These are phyloP conservation scores for Verbena officinalis DNA, from an alignment of 257 asterid species.

Conservation along the genomic window DNA sequence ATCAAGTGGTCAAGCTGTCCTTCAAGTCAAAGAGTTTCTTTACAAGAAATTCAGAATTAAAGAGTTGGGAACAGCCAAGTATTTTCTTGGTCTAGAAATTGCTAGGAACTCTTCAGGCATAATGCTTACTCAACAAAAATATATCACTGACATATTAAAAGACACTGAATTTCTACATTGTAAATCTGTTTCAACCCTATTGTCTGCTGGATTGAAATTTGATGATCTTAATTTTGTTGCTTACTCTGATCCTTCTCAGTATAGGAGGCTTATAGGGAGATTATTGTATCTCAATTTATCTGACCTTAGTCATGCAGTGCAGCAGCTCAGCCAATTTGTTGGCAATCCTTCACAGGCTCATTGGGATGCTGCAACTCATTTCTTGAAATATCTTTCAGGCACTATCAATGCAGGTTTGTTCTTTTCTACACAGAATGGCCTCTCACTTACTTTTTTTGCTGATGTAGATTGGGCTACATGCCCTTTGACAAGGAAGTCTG, in stretches of 20 bases:
- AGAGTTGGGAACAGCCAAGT: background rate
- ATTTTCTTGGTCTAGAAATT: background rate
- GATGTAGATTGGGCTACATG: background rate
- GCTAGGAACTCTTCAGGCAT: background rate
- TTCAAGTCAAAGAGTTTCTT: background rate
- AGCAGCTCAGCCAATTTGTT: background rate
- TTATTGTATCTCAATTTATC: background rate
- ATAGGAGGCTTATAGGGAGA: background rate
- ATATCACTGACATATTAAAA: background rate
- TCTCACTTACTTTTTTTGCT: background rate
- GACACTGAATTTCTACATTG: background rate
- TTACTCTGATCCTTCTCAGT: background rate
- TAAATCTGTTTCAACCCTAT: background rate
- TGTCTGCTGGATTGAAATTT: background rate
- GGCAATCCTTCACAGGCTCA: background rate
- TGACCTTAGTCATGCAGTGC: background rate
- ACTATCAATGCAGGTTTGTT: background rate
- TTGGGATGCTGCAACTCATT: background rate
- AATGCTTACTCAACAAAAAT: background rate
- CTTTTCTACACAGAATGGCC: background rate
- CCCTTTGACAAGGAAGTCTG: background rate
- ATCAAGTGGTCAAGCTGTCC: accelerated
- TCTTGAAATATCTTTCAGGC: background rate
- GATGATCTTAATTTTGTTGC: too few relatives aligned
- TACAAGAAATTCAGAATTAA: background rate